Evolutionary conservation across 768 basidiomycete species (phyloP).

Genomic region (Mycena epipterygia): DNA sequence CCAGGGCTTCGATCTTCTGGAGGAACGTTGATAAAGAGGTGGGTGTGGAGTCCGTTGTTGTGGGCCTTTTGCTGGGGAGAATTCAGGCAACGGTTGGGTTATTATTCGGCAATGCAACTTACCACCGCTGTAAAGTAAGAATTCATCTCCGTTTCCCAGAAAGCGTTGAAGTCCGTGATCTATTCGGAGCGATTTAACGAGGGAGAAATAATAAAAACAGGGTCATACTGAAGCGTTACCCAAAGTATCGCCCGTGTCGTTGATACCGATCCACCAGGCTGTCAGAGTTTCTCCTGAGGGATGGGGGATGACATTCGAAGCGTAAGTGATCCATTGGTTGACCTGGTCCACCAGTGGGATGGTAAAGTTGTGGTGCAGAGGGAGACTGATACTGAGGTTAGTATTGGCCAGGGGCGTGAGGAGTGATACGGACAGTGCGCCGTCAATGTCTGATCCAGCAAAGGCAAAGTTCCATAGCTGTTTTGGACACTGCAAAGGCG

Average conservation of each 20-base stretch:
- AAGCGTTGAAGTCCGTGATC: conserved; percentile 63
- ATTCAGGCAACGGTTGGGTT: not conserved
- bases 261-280: conserved; percentile 73
- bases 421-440: conserved; percentile 46
- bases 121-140: conserved; percentile 67
- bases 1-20: conserved; percentile 65
- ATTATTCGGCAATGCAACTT: conserved; percentile 35
- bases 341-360: conserved; percentile 64
- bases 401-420: not conserved
- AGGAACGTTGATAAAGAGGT: conserved; percentile 71
- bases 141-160: conserved; percentile 64
- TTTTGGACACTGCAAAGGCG: conserved; percentile 55
- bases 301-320: conserved; percentile 59
- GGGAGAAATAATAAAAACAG: not conserved
- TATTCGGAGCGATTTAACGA: conserved; percentile 30
- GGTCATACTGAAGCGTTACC: conserved; percentile 51
- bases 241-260: conserved; percentile 67
- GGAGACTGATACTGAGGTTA: conserved; percentile 49
- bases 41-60: conserved; percentile 56
- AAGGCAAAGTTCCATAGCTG: conserved; percentile 72
- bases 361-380: conserved; percentile 62
- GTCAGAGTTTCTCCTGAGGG: conserved; percentile 58
- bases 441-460: conserved; percentile 64
- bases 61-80: conserved; percentile 54
- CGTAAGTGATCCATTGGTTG: conserved; percentile 62